Conservation (phyloP, 495 filamentous ascomycete species). For the Extremus antarcticus region DNA sequence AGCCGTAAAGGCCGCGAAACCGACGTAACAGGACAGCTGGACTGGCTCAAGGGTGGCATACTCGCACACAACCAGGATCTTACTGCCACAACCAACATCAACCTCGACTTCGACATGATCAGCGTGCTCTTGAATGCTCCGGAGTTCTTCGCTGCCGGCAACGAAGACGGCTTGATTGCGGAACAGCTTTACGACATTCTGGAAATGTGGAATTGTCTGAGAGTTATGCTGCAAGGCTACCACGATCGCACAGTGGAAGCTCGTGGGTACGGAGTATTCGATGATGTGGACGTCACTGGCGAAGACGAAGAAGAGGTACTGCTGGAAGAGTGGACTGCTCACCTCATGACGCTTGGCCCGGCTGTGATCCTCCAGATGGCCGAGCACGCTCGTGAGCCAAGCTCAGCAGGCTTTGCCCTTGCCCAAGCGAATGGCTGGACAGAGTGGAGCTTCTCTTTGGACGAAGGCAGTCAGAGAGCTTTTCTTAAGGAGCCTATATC, state of each 20-base stretch:
- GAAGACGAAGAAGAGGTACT: conserved; percentile 44
- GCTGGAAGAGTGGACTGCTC: conserved; percentile 55
- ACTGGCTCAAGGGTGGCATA: conserved; percentile 52
- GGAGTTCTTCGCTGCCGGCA: conserved; percentile 48
- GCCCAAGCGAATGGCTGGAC: conserved; percentile 46
- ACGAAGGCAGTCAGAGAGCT: conserved; percentile 39
- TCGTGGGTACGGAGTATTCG: conserved; percentile 45
- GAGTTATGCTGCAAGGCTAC: conserved; percentile 45
- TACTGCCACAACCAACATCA: conserved; percentile 29
- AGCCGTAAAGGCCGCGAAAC: conserved; percentile 48
- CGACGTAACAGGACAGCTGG: conserved; percentile 51
- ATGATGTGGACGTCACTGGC: conserved; percentile 36
- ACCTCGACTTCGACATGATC: conserved; percentile 41
- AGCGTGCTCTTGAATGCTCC: conserved; percentile 48
- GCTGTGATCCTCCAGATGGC: conserved; percentile 46
- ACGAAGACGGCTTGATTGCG: conserved; percentile 42
- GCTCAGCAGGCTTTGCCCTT: conserved; percentile 38
- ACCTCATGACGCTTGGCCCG: conserved; percentile 50
- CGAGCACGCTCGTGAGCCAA: conserved; percentile 29
- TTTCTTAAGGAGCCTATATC: conserved; percentile 55
- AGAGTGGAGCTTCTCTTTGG: conserved; percentile 39
- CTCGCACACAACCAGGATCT: conserved; percentile 36
- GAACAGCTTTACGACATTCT: conserved; percentile 54
- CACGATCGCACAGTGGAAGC: conserved; percentile 48
- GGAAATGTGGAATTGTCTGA: conserved; percentile 56